phyloP scores from a whole-genome alignment of 768 basidiomycete species.

The Trametes coccinea region DNA sequence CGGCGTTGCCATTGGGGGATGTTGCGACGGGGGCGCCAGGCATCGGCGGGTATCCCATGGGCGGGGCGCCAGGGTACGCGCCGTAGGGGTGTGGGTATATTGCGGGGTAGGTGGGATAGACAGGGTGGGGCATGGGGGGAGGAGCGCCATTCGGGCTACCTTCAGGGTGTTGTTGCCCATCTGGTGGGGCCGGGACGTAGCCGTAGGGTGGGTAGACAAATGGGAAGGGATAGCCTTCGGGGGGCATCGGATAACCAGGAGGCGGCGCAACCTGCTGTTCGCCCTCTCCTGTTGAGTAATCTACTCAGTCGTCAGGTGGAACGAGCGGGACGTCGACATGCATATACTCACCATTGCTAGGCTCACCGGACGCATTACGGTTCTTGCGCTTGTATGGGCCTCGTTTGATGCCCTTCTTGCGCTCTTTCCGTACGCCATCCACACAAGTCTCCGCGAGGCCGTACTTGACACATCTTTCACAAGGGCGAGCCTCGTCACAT shows the following conservation, averaged over 20 bases:
- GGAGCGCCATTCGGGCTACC: conserved; percentile 33
- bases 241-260: conserved; percentile 32
- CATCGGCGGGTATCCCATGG: conserved; percentile 24
- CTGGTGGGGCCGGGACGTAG: conserved; percentile 40
- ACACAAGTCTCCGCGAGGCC: conserved; percentile 56
- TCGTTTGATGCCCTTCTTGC: conserved; percentile 60
- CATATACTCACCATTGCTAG: conserved; percentile 19
- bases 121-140: conserved; percentile 33
- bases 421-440: conserved; percentile 64
- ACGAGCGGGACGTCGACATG: background rate
- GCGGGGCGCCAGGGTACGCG: conserved; percentile 23
- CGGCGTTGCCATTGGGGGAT: conserved; percentile 30
- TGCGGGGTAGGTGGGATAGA: conserved; percentile 40
- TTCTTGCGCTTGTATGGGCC: conserved; percentile 59
- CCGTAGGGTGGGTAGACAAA: conserved; percentile 46
- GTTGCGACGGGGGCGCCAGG: conserved; percentile 17
- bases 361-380: conserved; percentile 31
- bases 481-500: conserved; percentile 60
- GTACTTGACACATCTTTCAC: conserved; percentile 64
- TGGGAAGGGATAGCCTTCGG: conserved; percentile 47
- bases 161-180: conserved; percentile 37
- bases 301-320: conserved; percentile 1
- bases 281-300: conserved; percentile 13
- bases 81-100: conserved; percentile 36
- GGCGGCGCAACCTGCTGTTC: conserved; percentile 15